Evolutionary conservation across 805 yeast species (phyloP), one percentile per base, ranked within the genome.

Genomic region (Suhomyces xylopsoci): DNA sequence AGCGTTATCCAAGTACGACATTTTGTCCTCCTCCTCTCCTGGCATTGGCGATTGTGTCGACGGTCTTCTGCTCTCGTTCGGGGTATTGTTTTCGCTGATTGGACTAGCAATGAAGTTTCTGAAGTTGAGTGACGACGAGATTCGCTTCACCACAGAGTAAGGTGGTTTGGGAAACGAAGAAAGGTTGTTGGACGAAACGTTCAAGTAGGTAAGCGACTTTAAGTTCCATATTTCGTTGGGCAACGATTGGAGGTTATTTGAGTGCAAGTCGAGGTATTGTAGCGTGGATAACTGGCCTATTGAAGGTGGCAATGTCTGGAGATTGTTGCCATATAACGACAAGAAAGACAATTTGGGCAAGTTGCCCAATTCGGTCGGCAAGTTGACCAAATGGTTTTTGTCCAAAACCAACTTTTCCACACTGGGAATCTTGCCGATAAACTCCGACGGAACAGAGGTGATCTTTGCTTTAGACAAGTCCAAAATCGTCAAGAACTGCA

Each of bases 401-500:
- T 90, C 94, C 56, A 94, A 69, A 26, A 83, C 83, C 57, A 94
- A 70, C 54, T 82, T 87, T 59, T 88, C 96, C 49, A 91, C 72
- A 54, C 82, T 80, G 0, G 88, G 81, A 42, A 91, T 74, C 57
- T 77, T 79, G 7, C 77, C 67, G 44, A 91, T 76, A 53, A 91
- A 81, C 15, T 80, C 81, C 7, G 81, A 76, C 0, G 92, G 86
- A 26, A 94, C 73, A 6, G 88, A 77, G 0, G 97, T 82, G 47
- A 94, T 72, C 61, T 89, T 90, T 1, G 97, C 97, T 62, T 87
- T 88, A 8, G 88, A 82, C 50, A 94, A 72, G 55, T 90, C 90
- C 47, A 94, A 75, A 15, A 84, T 82, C 1, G 90, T 85, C 65
- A 91, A 74, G 55, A 81, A 78, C 9, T 77, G 74, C 66, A 89